Conservation (phyloP, 2,329 filamentous ascomycete genomes). For the Penicillium sp. region DNA sequence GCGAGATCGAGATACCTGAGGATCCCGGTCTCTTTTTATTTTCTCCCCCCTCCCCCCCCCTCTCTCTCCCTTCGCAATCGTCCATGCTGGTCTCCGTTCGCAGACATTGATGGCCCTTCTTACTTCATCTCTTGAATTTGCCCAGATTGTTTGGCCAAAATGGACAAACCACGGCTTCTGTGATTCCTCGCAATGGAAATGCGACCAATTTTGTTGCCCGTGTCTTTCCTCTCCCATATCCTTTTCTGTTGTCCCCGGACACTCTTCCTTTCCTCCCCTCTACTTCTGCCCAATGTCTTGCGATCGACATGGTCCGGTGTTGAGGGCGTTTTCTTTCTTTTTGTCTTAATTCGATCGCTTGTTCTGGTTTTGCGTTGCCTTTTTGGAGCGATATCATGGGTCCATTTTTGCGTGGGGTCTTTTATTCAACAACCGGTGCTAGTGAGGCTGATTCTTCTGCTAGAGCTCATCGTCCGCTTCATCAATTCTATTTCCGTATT, state of each 20-base stretch:
- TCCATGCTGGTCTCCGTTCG: too few relatives aligned
- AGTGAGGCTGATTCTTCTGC: too few relatives aligned
- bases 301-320: constrained; percentile 15
- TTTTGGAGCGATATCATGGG: not conserved
- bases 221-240: not conserved
- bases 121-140: too few relatives aligned
- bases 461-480: too few relatives aligned
- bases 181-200: too few relatives aligned
- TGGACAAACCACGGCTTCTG: too few relatives aligned
- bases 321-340: constrained; percentile 10
- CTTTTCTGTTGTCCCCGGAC: not conserved
- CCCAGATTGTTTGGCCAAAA: too few relatives aligned
- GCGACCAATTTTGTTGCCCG: too few relatives aligned
- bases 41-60: not conserved
- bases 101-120: too few relatives aligned
- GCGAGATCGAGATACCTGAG: constrained; percentile 9
- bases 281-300: not conserved
- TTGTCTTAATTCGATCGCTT: not conserved
- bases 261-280: not conserved
- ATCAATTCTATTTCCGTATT: too few relatives aligned
- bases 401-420: not conserved
- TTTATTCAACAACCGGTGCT: not conserved
- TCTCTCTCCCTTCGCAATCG: too few relatives aligned
- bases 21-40: not conserved
- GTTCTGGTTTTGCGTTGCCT: not conserved